These are phyloP conservation scores for Rhexocercosporidium sp. DNA, from an alignment of 2,329 filamentous ascomycete genomes.

Conservation along the genomic window DNA sequence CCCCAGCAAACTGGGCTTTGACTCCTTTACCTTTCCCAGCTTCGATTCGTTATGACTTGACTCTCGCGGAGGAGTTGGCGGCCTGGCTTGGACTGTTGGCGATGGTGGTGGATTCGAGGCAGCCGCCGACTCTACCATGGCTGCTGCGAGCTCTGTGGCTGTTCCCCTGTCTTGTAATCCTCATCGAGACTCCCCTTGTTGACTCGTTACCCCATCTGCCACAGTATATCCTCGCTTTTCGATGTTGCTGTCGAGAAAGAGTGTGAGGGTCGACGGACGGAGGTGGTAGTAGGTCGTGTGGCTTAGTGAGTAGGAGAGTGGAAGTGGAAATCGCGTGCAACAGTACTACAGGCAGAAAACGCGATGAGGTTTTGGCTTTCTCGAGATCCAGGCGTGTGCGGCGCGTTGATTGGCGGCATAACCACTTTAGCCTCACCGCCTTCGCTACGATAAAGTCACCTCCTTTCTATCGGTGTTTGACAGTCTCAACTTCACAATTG, in stretches of 20 bases:
- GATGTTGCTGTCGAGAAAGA: conserved; percentile 1
- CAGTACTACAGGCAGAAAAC: not conserved
- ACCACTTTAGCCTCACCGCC: conserved; percentile 7
- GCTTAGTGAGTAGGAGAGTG: not conserved
- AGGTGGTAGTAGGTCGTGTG: not conserved
- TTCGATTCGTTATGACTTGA: conserved; percentile 44
- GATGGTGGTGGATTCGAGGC: conserved; percentile 45
- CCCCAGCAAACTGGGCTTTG: conserved; percentile 23
- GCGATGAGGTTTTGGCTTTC: not conserved
- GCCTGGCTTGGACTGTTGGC: conserved; percentile 62
- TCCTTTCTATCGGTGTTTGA: not conserved
- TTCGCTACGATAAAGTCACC: not conserved
- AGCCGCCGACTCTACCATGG: conserved; percentile 40
- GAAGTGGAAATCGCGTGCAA: not conserved
- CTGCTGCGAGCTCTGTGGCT: conserved; percentile 38
- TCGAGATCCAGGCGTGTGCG: not conserved
- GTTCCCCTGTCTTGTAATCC: conserved; percentile 20
- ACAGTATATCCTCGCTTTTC: conserved; percentile 11
- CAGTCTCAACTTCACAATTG: not conserved
- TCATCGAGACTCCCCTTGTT: conserved; percentile 24
- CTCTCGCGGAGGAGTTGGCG: conserved; percentile 68
- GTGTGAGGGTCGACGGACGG: not conserved
- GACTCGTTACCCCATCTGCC: not conserved
- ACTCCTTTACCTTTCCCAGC: conserved; percentile 29
- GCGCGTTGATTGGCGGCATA: not conserved